Evolutionary conservation across 225 moss, liverwort and hornwort genomes (phyloP).

Genomic region (Anthoceros angustus): DNA sequence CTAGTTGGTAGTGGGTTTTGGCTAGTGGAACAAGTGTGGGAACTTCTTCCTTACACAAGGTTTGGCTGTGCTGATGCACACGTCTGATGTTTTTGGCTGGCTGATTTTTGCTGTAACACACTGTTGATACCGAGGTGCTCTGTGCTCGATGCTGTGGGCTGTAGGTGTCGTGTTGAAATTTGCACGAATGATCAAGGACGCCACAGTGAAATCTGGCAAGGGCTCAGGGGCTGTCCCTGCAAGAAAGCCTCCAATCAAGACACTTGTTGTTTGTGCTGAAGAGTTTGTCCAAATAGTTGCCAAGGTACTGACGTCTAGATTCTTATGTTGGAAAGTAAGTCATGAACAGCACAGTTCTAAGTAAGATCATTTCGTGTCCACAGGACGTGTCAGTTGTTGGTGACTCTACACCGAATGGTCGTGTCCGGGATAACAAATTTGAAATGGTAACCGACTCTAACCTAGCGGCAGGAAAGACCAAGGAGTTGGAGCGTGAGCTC

Average conservation of each 20-base stretch:
- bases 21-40: neutral
- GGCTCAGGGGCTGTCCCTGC: conserved; percentile 39
- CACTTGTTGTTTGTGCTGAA: conserved; percentile 41
- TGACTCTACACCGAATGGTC: conserved; percentile 38
- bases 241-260: conserved; percentile 44
- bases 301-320: conserved; percentile 21
- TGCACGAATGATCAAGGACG: conserved; percentile 56
- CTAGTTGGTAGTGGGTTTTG: neutral
- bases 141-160: neutral
- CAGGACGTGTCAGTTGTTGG: conserved; percentile 59
- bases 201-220: conserved; percentile 28
- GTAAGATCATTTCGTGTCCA: neutral
- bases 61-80: neutral
- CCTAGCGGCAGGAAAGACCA: conserved; percentile 44
- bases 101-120: too few species aligned
- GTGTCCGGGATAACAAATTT: conserved; percentile 45
- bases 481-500: conserved; percentile 34
- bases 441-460: conserved; percentile 57
- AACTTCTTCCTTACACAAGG: neutral
- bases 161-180: conserved; percentile 64
- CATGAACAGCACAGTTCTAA: neutral
- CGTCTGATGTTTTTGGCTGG: too few species aligned
- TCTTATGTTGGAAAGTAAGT: neutral
- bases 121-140: too few species aligned
- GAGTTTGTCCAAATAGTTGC: conserved; percentile 89